These are phyloP conservation scores for Breynia disticha DNA, from an alignment of 441 rosid species.

Conservation along the genomic window DNA sequence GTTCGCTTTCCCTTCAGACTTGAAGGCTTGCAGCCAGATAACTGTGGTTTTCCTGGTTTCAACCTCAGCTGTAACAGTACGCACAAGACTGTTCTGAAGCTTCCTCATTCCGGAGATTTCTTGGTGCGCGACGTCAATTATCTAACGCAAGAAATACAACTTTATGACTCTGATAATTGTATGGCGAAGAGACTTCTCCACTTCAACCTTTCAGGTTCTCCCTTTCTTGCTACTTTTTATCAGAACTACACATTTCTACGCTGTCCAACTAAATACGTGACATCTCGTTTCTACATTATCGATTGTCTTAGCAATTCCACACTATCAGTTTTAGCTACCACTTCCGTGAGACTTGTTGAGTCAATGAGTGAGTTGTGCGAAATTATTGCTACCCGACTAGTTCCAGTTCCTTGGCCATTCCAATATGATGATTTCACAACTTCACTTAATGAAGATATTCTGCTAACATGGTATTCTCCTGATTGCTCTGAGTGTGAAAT, in stretches of 20 bases:
- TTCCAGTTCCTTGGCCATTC: constrained; percentile 41
- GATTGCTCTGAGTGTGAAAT: constrained; percentile 49
- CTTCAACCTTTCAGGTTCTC: constrained; percentile 49
- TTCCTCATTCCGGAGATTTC: too few species aligned
- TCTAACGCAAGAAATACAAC: constrained; percentile 33
- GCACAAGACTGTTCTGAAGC: constrained; percentile 23
- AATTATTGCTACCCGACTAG: constrained; percentile 17
- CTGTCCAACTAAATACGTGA: constrained; percentile 37
- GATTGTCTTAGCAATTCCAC: constrained; percentile 54
- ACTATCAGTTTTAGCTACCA: constrained; percentile 40
- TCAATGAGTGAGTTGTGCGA: constrained; percentile 30
- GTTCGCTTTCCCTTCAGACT: constrained; percentile 54
- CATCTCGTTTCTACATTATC: constrained; percentile 28
- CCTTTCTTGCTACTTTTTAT: constrained; percentile 29
- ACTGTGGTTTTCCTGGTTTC: constrained; percentile 52
- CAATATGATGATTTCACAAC: constrained; percentile 23
- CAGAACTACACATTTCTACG: constrained; percentile 55
- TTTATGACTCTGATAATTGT: constrained; percentile 53
- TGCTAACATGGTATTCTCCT: constrained; percentile 48
- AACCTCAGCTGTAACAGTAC: constrained; percentile 29
- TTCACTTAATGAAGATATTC: constrained; percentile 36
- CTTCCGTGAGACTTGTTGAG: constrained; percentile 24
- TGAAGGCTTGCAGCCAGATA: constrained; percentile 21
- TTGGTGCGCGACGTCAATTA: constrained; percentile 52
- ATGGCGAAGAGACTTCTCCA: constrained; percentile 42